Conservation (phyloP, 768 basidiomycete species). For the Lactarius hengduanensis region DNA sequence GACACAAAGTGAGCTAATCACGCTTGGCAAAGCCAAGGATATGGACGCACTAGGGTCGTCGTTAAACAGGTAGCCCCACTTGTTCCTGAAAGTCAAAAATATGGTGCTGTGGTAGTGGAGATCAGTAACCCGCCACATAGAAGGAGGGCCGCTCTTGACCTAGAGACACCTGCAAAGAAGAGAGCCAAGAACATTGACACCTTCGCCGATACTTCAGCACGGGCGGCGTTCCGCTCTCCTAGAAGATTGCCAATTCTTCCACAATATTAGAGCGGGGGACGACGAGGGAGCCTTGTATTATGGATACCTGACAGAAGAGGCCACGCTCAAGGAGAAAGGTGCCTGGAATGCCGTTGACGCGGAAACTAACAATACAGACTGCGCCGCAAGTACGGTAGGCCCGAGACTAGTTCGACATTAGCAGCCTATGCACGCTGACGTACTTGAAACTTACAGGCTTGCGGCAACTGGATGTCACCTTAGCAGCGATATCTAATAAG, state of each 20-base stretch:
- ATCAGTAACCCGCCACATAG: not conserved
- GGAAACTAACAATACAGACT: constrained; percentile 80
- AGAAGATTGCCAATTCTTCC: constrained; percentile 83
- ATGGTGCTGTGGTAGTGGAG: constrained; percentile 35
- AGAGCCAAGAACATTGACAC: constrained; percentile 67
- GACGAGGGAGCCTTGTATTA: not conserved
- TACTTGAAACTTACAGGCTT: constrained; percentile 42
- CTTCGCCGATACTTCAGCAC: constrained; percentile 67
- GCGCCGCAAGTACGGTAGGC: constrained; percentile 78
- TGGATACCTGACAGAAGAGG: constrained; percentile 75
- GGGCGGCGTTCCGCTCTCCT: constrained; percentile 71
- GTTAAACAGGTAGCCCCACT: constrained; percentile 62
- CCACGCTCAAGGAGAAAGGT: constrained; percentile 79
- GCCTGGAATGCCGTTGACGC: constrained; percentile 78
- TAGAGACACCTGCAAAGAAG: constrained; percentile 60
- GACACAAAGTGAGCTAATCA: constrained; percentile 10
- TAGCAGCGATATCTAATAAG: constrained; percentile 1
- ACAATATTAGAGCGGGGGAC: not conserved
- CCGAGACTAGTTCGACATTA: constrained; percentile 55
- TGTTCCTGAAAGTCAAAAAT: constrained; percentile 45
- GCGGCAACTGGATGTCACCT: constrained; percentile 45
- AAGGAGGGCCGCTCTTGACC: constrained; percentile 40
- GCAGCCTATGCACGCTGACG: constrained; percentile 13
- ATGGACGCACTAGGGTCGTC: constrained; percentile 42
- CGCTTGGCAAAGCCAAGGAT: not conserved